Conservation (phyloP, 495 filamentous ascomycete genomes). For the Halenospora varia region DNA sequence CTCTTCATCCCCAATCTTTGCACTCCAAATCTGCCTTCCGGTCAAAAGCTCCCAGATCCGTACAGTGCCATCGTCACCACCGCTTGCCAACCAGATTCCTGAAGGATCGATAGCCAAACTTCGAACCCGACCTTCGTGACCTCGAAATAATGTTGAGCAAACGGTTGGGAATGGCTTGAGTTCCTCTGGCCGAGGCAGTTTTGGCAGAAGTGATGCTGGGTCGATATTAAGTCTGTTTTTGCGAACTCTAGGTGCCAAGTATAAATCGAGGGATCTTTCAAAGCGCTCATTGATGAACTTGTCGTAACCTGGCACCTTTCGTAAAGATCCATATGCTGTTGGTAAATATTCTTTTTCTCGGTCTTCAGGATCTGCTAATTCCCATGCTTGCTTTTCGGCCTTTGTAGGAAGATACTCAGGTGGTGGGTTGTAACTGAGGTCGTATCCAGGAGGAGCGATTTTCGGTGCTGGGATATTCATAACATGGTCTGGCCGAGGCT, state of each 20-base stretch:
- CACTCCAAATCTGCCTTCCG: slow-evolving; percentile 83
- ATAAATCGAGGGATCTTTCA: slow-evolving; percentile 91
- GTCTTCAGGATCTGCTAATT: slow-evolving; percentile 83
- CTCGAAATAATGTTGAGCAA: slow-evolving; percentile 76
- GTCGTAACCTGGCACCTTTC: slow-evolving; percentile 91
- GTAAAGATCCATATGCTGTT: slow-evolving; percentile 71
- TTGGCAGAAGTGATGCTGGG: slow-evolving; percentile 87
- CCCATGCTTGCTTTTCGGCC: slow-evolving; percentile 84
- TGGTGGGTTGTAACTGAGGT: slow-evolving; percentile 95
- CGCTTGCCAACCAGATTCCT: slow-evolving; percentile 78
- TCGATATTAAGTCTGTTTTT: slow-evolving; percentile 96
- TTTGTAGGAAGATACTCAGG: slow-evolving; percentile 86
- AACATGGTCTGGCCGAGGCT: slow-evolving; percentile 71
- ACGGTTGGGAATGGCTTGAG: slow-evolving; percentile 89
- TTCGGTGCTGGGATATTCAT: slow-evolving; percentile 99
- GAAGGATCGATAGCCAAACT: slow-evolving; percentile 74
- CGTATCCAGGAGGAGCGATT: slow-evolving; percentile 87
- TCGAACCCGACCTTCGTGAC: slow-evolving; percentile 85
- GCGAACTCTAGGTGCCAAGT: slow-evolving; percentile 86
- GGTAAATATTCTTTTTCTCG: slow-evolving; percentile 86
- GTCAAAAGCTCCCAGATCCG: slow-evolving; percentile 86
- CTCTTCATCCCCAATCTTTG: slow-evolving; percentile 74
- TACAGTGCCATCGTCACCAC: slow-evolving; percentile 91
- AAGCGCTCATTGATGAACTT: slow-evolving; percentile 92
- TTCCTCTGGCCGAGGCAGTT: slow-evolving; percentile 91